Evolutionary conservation across 164 flowering plant species (phyloP).

Genomic region (Vitis rupestris): DNA sequence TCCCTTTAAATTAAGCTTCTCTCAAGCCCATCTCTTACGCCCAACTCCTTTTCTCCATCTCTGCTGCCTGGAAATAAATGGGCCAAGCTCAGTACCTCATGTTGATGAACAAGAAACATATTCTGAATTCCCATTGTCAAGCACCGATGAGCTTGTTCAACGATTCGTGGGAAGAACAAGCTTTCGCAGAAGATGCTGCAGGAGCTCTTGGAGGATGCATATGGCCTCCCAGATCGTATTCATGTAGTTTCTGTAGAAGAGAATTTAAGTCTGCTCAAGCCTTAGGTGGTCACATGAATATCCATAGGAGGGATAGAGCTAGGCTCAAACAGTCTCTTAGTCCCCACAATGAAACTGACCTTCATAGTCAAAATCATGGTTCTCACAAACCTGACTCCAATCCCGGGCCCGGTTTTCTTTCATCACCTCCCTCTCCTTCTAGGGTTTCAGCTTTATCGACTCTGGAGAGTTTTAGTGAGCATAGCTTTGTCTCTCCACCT

Average conservation of each 20-base stretch:
- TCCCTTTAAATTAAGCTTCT: not conserved
- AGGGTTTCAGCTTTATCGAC: conserved; percentile 19
- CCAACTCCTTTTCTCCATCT: not conserved
- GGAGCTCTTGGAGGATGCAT: conserved; percentile 30
- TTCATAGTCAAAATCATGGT: not conserved
- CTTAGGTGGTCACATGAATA: conserved; percentile 65
- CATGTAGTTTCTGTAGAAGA: conserved; percentile 51
- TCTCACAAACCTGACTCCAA: not conserved
- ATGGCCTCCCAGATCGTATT: conserved; percentile 58
- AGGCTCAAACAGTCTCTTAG: conserved; percentile 34
- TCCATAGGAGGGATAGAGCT: conserved; percentile 58
- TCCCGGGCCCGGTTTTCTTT: not conserved
- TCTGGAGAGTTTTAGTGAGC: not conserved
- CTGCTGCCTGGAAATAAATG: not conserved
- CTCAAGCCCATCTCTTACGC: not conserved
- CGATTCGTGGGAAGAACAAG: conserved; percentile 40
- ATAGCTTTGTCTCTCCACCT: not conserved
- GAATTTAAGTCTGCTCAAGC: conserved; percentile 66
- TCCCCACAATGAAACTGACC: conserved; percentile 4
- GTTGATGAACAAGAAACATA: conserved; percentile 26
- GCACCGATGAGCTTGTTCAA: not conserved
- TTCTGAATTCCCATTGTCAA: conserved; percentile 13
- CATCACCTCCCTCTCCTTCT: conserved; percentile 10
- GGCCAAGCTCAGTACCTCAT: conserved; percentile 21
- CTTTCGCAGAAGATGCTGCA: conserved; percentile 39